phyloP scores from a whole-genome alignment of 495 filamentous ascomycete genomes.

The Talaromyces proteolyticus region DNA sequence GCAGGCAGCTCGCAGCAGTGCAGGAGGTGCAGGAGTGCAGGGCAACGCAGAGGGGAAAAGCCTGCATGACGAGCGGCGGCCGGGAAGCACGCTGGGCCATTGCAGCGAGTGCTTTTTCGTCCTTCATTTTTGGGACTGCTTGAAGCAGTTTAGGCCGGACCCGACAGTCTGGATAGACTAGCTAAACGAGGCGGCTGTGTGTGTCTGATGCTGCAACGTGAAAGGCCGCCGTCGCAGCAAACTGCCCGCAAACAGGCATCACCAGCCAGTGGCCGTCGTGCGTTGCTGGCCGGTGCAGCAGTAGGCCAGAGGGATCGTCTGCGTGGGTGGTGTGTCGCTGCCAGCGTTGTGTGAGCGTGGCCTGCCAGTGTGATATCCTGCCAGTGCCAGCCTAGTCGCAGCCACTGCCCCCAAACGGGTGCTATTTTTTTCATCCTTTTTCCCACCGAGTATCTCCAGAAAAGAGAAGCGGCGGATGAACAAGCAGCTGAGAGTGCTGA shows the following conservation, averaged over 20 bases:
- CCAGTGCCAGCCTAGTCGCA: not conserved
- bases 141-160: slow-evolving; percentile 21
- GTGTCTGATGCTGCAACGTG: slow-evolving; percentile 11
- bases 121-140: slow-evolving; percentile 6
- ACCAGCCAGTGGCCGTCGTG: not conserved
- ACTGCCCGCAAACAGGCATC: slow-evolving; percentile 3
- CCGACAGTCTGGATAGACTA: slow-evolving; percentile 28
- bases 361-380: not conserved
- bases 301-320: not conserved
- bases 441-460: no score
- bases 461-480: not conserved
- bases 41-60: no score
- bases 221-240: not conserved
- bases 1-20: no score
- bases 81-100: not conserved
- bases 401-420: no score
- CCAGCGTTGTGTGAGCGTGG: no score
- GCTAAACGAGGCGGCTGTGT: slow-evolving; percentile 27
- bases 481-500: not conserved
- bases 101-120: no score
- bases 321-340: not conserved
- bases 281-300: not conserved
- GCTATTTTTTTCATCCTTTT: no score
- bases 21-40: no score
- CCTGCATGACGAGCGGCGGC: not conserved